Conservation (phyloP, 257 asterid species). For the Fraxinus excelsior region DNA sequence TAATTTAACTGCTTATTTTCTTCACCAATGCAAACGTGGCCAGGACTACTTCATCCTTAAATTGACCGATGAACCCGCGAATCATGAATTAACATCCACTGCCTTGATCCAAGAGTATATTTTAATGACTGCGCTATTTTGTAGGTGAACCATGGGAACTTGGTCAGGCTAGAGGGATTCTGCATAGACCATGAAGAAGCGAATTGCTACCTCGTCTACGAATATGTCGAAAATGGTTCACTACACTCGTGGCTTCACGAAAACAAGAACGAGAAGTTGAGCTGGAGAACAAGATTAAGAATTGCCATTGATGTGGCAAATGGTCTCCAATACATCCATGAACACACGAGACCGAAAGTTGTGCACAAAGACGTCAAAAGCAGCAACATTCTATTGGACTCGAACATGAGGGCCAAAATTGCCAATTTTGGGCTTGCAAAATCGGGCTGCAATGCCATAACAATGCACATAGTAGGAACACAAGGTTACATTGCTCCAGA, state of each 20-base stretch:
- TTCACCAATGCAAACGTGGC: not conserved
- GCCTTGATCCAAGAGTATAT: not conserved
- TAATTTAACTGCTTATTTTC: not conserved
- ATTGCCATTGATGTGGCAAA: slow-evolving; percentile 84
- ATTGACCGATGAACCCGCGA: not conserved
- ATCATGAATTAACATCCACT: not conserved
- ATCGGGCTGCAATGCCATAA: slow-evolving; percentile 92
- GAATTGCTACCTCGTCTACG: slow-evolving; percentile 85
- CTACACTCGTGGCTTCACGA: slow-evolving; percentile 78
- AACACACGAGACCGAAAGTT: slow-evolving; percentile 88
- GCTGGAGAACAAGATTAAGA: slow-evolving; percentile 76
- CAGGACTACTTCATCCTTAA: not conserved
- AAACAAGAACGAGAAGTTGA: slow-evolving; percentile 42
- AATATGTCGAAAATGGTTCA: slow-evolving; percentile 82
- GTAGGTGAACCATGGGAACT: slow-evolving; percentile 95
- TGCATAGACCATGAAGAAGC: slow-evolving; percentile 86
- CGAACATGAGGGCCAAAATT: slow-evolving; percentile 87
- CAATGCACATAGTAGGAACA: slow-evolving; percentile 96
- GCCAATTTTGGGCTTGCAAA: slow-evolving; percentile 92
- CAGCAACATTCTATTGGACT: slow-evolving; percentile 87
- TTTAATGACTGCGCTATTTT: slow-evolving; percentile 9
- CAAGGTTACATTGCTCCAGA: slow-evolving; percentile 95
- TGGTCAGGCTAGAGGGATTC: slow-evolving; percentile 91
- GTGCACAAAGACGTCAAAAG: slow-evolving; percentile 93
- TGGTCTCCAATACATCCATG: slow-evolving; percentile 94